Evolutionary conservation across 768 basidiomycete species (phyloP), one percentile per base, ranked within the genome.

Genomic region (Collybia sp.): DNA sequence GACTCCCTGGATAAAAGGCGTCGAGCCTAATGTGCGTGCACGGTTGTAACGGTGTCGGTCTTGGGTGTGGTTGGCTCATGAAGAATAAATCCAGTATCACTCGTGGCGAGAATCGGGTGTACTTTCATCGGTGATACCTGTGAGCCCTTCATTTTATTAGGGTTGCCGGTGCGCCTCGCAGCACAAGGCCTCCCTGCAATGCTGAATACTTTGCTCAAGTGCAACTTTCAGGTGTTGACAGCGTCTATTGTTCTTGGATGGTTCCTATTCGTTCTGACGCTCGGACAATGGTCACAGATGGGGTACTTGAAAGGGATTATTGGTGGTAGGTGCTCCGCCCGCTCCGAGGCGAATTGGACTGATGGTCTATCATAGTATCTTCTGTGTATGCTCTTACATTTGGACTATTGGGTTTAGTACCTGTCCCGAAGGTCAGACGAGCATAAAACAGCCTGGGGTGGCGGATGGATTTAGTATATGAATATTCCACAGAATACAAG

Each of bases 381-480:
- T 83, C 81, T 9, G 60, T 87, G 39, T 90, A 89, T 53, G 79
- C 79, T 6, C 69, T 88, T 35, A 68, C 69, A 15, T 86, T 90
- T 56, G 88, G 88, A n/a, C 61, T 88, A 31, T 73, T 90, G 46
- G 88, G 86, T 2, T 69, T 90, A 16, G 65, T 89, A 43, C 84
- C 86, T 12, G 76, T 77, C 18, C 85, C 85, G 11, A 76, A 70
- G 61, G 66, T 75, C 43, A 56, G 52, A 39, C 69, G 64, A 51
- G 51, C 46, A 50, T 60, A 54, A 53, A 25, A 3, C 25, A 25
- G 25, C 25, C 8, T 25, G 25, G 25, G 25, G 25, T 25, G 25
- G 25, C 8, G 25, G 25, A 25, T 25, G 25, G 25, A 25, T 25
- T 25, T 25, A 25, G 3, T 25, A 4, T 25, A 25, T 8, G 25